A percentile compares a stretch with the other conserved stretches of the same genome.
Conservation (phyloP, 1,139 yeast species). For the Meyerozyma carpophila region DNA sequence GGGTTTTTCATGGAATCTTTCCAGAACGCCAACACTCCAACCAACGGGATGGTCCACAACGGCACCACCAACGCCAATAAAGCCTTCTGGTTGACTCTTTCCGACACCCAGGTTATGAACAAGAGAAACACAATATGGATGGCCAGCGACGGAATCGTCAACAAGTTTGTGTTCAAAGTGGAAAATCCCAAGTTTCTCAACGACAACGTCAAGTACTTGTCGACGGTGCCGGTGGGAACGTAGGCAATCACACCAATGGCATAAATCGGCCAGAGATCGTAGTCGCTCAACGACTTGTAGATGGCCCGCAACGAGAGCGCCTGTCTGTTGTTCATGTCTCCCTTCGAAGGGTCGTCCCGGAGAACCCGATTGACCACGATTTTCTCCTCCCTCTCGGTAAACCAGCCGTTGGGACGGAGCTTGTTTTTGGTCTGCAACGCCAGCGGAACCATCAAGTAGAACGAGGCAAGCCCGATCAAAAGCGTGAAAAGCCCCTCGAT, state of each 20-base stretch:
- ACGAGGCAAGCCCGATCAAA: conserved; percentile 13
- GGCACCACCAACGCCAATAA: conserved; percentile 12
- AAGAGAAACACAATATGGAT: conserved; percentile 35
- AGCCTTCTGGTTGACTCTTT: conserved; percentile 31
- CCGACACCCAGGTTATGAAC: conserved; percentile 34
- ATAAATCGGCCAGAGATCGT: conserved; percentile 16
- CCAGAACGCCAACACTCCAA: conserved; percentile 16
- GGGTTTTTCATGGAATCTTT: conserved; percentile 12
- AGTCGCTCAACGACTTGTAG: conserved; percentile 8
- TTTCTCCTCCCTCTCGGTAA: conserved; percentile 13
- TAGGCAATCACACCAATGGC: conserved; percentile 12
- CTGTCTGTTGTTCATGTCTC: conserved; percentile 7
- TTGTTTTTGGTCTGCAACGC: background rate
- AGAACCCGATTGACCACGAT: conserved; percentile 16
- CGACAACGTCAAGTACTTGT: conserved; percentile 35
- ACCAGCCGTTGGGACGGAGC: conserved; percentile 12
- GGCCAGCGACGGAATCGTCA: conserved; percentile 47
- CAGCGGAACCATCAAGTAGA: conserved; percentile 8
- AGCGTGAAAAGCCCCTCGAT: conserved; percentile 9
- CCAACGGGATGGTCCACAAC: conserved; percentile 14
- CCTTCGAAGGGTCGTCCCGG: conserved; percentile 16
- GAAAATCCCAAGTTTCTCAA: conserved; percentile 50
- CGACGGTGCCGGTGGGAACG: conserved; percentile 7
- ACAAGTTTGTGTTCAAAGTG: conserved; percentile 49
- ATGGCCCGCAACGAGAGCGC: background rate